phyloP scores from a whole-genome alignment of 108 stramenopile genomes.

The Pseudonitzschia multiseries region DNA sequence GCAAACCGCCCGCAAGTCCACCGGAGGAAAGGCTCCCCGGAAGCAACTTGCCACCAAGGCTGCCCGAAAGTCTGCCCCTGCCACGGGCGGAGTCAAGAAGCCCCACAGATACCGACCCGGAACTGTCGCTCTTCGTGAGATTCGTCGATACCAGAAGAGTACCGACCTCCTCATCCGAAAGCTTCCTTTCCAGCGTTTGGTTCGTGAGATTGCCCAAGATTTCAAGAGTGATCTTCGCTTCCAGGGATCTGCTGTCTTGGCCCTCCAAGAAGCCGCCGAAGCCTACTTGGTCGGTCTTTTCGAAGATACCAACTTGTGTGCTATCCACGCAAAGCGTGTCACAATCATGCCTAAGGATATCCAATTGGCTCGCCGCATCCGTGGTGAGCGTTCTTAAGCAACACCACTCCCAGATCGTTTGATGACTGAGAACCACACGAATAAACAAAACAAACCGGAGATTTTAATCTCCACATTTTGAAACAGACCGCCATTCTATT shows the following conservation, averaged over 20 bases:
- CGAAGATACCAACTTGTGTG: slow-evolving; percentile 97
- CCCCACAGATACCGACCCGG: slow-evolving; percentile 90
- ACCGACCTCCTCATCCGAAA: slow-evolving; percentile 95
- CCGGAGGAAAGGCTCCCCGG: slow-evolving; percentile 97
- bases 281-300: slow-evolving; percentile 95
- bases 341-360: slow-evolving; percentile 99
- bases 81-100: slow-evolving; percentile 94
- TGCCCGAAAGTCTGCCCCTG: slow-evolving; percentile 74
- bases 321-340: slow-evolving; percentile 97
- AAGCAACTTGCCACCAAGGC: slow-evolving; percentile 95
- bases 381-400: slow-evolving; percentile 68
- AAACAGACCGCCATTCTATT: too few species aligned
- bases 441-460: slow-evolving; percentile 22
- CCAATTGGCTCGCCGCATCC: slow-evolving; percentile 77
- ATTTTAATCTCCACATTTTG: slow-evolving; percentile 21
- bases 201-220: slow-evolving; percentile 95
- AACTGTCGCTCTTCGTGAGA: slow-evolving; percentile 97
- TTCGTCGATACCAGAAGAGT: slow-evolving; percentile 95
- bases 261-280: slow-evolving; percentile 94
- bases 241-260: slow-evolving; percentile 94
- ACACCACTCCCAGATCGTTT: neutral
- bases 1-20: slow-evolving; percentile 97
- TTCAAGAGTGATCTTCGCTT: slow-evolving; percentile 98
- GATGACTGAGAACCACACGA: neutral
- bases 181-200: slow-evolving; percentile 95